Conservation (phyloP, 176 grass and related monocot genomes). For the Zoysia pacifica region DNA sequence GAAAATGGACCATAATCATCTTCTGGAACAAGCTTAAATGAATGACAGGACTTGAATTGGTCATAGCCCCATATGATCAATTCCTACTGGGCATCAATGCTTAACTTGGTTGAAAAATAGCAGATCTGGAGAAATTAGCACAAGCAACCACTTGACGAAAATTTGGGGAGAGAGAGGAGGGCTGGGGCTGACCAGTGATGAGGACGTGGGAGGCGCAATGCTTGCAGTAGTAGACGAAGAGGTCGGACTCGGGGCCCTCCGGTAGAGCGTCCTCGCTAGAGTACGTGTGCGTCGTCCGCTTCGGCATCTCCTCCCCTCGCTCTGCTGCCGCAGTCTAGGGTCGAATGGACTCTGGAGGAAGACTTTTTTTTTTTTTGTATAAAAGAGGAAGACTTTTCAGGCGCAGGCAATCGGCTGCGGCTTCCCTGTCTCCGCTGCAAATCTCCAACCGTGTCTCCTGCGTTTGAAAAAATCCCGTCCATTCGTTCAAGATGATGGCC, state of each 20-base stretch:
- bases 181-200: conserved; percentile 64
- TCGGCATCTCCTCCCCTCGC: conserved; percentile 59
- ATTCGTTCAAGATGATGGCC: too few relatives aligned
- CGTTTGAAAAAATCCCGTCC: too few relatives aligned
- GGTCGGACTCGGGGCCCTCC: conserved; percentile 90
- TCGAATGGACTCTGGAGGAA: neutral
- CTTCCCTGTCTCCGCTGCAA: neutral
- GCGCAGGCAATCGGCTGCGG: neutral
- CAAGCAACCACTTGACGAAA: neutral
- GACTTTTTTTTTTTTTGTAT: neutral
- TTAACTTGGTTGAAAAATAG: neutral
- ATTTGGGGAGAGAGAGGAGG: neutral
- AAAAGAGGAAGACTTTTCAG: neutral
- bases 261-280: conserved; percentile 93
- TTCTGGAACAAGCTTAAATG: neutral
- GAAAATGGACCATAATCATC: neutral
- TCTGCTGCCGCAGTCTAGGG: conserved; percentile 16
- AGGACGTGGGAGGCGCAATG: conserved; percentile 94
- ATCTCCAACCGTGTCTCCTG: too few relatives aligned
- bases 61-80: neutral
- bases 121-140: conserved; percentile 33
- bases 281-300: conserved; percentile 98
- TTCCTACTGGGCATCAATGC: neutral
- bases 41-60: neutral
- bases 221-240: conserved; percentile 99